phyloP scores from a whole-genome alignment of 371 early-diverging fungal genomes.

The Mucor racemosus region DNA sequence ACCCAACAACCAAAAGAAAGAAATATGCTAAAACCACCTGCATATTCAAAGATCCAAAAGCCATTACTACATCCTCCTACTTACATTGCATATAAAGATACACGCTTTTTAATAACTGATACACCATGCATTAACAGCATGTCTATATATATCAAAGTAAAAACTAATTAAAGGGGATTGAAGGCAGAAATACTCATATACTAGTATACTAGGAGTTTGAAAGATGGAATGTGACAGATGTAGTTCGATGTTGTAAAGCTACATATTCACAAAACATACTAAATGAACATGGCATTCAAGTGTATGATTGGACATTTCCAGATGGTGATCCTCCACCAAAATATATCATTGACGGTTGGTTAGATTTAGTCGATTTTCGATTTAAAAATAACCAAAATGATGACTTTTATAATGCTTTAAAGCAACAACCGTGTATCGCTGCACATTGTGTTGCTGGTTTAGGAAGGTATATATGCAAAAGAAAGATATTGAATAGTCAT shows the following conservation, averaged over 20 bases:
- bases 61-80: constrained; percentile 38
- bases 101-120: constrained; percentile 84
- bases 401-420: constrained; percentile 12
- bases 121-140: constrained; percentile 80
- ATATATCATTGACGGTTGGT: constrained; percentile 70
- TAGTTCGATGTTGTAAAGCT: constrained; percentile 89
- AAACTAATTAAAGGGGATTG: not conserved
- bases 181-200: not conserved
- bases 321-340: constrained; percentile 80
- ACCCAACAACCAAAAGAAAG: no score
- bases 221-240: constrained; percentile 78
- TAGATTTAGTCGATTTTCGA: constrained; percentile 61
- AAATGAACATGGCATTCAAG: constrained; percentile 63
- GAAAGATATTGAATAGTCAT: not conserved
- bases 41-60: constrained; percentile 20
- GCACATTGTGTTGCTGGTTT: constrained; percentile 86
- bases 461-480: constrained; percentile 48
- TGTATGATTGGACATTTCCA: constrained; percentile 80
- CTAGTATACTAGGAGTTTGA: constrained; percentile 60
- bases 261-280: constrained; percentile 71
- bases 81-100: constrained; percentile 38
- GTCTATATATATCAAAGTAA: constrained; percentile 67
- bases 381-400: constrained; percentile 26
- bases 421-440: constrained; percentile 65
- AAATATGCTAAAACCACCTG: constrained; percentile 24